These are phyloP conservation scores for Blastobotrys parvus DNA, from an alignment of 805 yeast species.

Conservation along the genomic window DNA sequence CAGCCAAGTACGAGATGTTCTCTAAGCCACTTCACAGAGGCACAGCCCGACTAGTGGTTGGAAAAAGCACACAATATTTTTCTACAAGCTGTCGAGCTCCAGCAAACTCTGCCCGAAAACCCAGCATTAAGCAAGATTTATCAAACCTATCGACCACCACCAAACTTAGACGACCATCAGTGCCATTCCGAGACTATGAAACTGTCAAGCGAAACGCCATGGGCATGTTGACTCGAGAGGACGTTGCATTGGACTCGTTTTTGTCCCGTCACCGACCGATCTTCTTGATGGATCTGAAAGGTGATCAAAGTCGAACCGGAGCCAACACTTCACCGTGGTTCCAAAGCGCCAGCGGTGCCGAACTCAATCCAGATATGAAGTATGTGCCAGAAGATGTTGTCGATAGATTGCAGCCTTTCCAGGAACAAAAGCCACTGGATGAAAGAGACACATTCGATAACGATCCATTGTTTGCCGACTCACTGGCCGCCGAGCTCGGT, in stretches of 20 bases:
- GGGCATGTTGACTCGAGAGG: constrained; percentile 7
- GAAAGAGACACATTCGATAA: background rate
- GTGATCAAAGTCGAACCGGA: constrained; percentile 3
- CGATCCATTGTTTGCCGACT: background rate
- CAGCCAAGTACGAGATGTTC: background rate
- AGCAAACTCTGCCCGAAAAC: background rate
- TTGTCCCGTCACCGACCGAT: constrained; percentile 41
- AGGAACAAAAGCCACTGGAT: constrained; percentile 1
- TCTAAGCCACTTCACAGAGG: background rate
- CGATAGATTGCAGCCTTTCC: constrained; percentile 30
- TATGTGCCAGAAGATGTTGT: constrained; percentile 33
- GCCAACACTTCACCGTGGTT: constrained; percentile 28
- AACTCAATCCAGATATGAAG: constrained; percentile 28
- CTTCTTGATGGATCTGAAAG: constrained; percentile 31
- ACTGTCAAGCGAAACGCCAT: constrained; percentile 2
- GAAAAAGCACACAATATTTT: background rate
- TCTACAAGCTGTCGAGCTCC: background rate
- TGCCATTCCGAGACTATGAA: constrained; percentile 6
- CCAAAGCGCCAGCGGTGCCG: constrained; percentile 32
- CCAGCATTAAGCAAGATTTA: background rate
- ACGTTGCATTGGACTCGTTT: constrained; percentile 31
- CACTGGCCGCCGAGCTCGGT: background rate
- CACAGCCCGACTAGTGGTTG: background rate
- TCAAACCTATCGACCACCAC: background rate
- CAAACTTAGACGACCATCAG: constrained; percentile 3